These are phyloP conservation scores for Aspergillus hancockii DNA, from an alignment of 495 filamentous ascomycete genomes.

Conservation along the genomic window DNA sequence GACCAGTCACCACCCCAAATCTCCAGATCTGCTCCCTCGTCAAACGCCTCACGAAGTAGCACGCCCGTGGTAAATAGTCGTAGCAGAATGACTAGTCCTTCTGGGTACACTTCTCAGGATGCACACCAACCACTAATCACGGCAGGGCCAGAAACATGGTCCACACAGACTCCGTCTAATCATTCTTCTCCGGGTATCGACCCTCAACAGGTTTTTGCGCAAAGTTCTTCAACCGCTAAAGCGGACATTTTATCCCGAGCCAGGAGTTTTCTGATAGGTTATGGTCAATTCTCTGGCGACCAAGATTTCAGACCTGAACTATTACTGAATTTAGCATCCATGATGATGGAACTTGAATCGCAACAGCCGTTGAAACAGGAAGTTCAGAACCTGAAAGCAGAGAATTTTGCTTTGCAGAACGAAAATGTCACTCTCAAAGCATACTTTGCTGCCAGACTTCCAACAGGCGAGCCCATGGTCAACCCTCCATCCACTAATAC, in stretches of 20 bases:
- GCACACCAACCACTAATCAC: not conserved
- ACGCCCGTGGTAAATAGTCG: constrained; percentile 14
- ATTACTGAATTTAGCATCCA: constrained; percentile 21
- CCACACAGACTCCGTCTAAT: not conserved
- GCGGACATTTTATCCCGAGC: constrained; percentile 14
- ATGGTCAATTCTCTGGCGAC: constrained; percentile 15
- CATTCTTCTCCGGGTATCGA: not conserved
- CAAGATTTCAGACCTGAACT: constrained; percentile 23
- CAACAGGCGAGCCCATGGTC: constrained; percentile 12
- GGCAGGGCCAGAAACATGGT: not conserved
- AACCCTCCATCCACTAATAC: constrained; percentile 8
- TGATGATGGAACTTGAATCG: constrained; percentile 27
- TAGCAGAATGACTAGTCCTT: constrained; percentile 6
- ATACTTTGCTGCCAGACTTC: constrained; percentile 20
- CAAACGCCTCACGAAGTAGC: constrained; percentile 16
- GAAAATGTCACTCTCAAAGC: constrained; percentile 28
- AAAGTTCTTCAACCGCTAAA: not conserved
- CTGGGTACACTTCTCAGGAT: constrained; percentile 3
- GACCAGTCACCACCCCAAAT: constrained; percentile 25
- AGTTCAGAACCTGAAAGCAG: constrained; percentile 19
- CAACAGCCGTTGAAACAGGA: constrained; percentile 19
- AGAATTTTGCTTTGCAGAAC: constrained; percentile 24
- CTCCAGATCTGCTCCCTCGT: constrained; percentile 7
- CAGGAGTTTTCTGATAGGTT: constrained; percentile 9
- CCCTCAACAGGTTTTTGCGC: not conserved